phyloP scores from a whole-genome alignment of 345 rosid species.

The Brassica napus region DNA sequence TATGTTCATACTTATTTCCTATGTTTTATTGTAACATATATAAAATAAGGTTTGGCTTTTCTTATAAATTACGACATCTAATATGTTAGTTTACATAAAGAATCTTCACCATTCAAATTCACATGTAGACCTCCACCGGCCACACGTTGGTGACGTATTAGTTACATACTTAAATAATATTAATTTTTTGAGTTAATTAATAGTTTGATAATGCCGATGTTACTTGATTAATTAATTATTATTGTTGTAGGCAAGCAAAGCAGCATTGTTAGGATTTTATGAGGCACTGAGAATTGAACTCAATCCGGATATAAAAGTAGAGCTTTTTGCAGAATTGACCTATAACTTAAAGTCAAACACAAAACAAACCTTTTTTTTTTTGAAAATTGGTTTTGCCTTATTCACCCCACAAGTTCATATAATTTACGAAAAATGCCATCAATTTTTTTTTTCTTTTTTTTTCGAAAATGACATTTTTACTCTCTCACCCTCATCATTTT shows the following conservation, averaged over 20 bases:
- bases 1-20: background rate
- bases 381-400: no score
- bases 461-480: no score
- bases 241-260: background rate
- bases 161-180: background rate
- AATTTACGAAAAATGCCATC: no score
- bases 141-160: background rate
- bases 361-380: no score
- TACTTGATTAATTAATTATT: background rate
- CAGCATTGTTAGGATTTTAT: background rate
- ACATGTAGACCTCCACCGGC: background rate
- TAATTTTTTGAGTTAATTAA: background rate
- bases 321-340: no score
- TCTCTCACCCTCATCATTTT: no score
- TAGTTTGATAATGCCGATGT: background rate
- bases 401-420: no score
- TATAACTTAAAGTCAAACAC: no score
- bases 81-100: background rate
- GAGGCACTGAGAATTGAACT: constrained; percentile 1
- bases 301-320: constrained; percentile 1
- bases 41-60: background rate
- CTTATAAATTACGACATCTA: background rate
- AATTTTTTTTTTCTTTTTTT: no score
- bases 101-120: background rate
- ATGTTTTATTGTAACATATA: background rate